phyloP scores from a whole-genome alignment of 2,329 filamentous ascomycete species.

The Arthrinium puccinioides region DNA sequence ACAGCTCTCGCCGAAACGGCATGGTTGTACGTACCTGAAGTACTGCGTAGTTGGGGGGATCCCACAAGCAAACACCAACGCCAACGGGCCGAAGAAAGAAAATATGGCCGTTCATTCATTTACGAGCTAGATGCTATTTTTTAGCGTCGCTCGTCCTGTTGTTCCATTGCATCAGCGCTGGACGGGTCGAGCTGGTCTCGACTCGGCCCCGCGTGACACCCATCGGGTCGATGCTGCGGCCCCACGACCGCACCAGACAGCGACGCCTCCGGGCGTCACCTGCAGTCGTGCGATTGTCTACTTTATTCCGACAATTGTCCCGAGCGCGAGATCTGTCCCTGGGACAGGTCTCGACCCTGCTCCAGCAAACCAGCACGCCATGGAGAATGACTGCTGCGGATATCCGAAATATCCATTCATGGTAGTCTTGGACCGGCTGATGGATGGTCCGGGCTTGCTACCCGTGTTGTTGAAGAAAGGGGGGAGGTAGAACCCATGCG shows the following conservation, averaged over 20 bases:
- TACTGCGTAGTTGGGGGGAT: conserved; percentile 13
- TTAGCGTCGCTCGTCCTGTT: conserved; percentile 20
- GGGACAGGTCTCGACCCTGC: conserved; percentile 9
- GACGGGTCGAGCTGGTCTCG: conserved; percentile 38
- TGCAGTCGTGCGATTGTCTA: conserved; percentile 18
- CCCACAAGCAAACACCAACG: conserved; percentile 14
- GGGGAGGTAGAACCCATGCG: conserved; percentile 10
- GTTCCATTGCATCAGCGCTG: conserved; percentile 27
- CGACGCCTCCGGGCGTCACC: too few species aligned
- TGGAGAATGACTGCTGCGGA: conserved; percentile 1
- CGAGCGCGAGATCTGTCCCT: conserved; percentile 5
- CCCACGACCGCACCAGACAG: conserved; percentile 26
- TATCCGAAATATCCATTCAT: background rate
- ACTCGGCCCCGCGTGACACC: conserved; percentile 18
- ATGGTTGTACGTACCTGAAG: conserved; percentile 45
- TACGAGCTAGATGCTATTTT: conserved; percentile 16
- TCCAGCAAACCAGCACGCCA: conserved; percentile 14
- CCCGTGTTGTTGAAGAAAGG: conserved; percentile 19
- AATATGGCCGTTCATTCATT: conserved; percentile 24
- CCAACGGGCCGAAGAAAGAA: conserved; percentile 13
- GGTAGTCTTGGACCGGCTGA: conserved; percentile 6
- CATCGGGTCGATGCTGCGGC: conserved; percentile 48
- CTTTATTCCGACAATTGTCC: conserved; percentile 17
- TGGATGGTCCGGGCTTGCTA: conserved; percentile 8
- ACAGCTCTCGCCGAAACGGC: conserved; percentile 55